Evolutionary conservation across 805 yeast genomes (phyloP), one percentile per base, ranked within the genome.

Genomic region (Cyberlindnera nakhonratchasimensis): DNA sequence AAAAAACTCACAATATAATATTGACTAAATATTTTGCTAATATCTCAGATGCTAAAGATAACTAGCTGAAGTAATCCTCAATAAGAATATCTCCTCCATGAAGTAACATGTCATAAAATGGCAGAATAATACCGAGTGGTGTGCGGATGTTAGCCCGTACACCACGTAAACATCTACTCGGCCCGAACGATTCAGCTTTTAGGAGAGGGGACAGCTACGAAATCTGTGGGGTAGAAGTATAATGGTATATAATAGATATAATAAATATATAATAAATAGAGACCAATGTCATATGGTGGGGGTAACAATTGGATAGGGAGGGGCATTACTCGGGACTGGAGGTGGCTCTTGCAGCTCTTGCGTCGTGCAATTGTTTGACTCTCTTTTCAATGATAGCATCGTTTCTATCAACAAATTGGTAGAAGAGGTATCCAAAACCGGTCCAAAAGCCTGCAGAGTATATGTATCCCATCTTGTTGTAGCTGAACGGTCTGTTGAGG

Each of bases 381-480:
- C 75, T 63, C 29, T 53, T 48, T 14, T 67, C 70, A 24, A 70
- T 51, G 24, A 71, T 49, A 23, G 51, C 50, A 41, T 70, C 69
- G 46, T 69, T 70, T 13, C 55, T 55, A 22, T 67, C 71, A 32
- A 61, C 67, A 61, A 69, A 58, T 31, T 55, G 42, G 45, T 66
- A 63, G 49, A 66, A 69, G 3, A 46, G 47, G 44, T 69, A 69
- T 0, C 76, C 76, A 24, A 70, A 39, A 2, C 64, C 72, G 5
- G 66, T 62, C 69, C 74, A 70, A 43, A 66, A 57, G 6, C 64
- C 71, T n/a, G 69, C 75, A 14, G 74, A 70, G 43, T 61, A 64
- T 5, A 64, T 62, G 45, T 66, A 71, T 14, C 72, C 75, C 45
- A 62, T 39, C 35, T 70, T 72, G 39, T 63, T 59, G 43, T 57